Evolutionary conservation across 83 land plant genomes (phyloP), one percentile per base, ranked within the genome.

Genomic region (Thuja plicata): DNA sequence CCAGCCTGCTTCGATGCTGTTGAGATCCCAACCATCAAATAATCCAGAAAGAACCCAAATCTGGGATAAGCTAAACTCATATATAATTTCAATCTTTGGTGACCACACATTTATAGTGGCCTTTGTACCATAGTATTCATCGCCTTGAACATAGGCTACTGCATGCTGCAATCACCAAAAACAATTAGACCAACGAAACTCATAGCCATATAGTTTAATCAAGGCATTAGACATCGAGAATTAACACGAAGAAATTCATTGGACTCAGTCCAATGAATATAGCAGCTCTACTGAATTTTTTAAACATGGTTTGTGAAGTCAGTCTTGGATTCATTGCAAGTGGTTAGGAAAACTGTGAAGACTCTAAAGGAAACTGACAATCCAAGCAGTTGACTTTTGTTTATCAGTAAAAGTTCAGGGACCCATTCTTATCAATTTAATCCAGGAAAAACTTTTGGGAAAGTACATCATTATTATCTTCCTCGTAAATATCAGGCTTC

Each of bases 1-100:
- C 98, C 98, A 96, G 35, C 98, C 98, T 81, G 98, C 98, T 93
- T 96, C 98, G 48, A 96, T 95, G 96, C 97, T 96, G 88, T 96
- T 96, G 90, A 96, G 95, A 93, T 96, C 98, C 21, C 92, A 92
- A 86, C 96, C 96, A 85, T 94, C 94, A 88, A 96, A 96, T 48
- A 96, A 95, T 10, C 98, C 98, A 10, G 95, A 95, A 1, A 96
- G 94, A 38, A 96, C 87, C 98, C 98, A 96, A 48, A 96, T 93
- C 92, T 96, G 98, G 0, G 98, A 96, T 5, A 96, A 92, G 79
- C 98, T 96, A 89, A 96, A 96, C 91, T 96, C 98, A 87, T 92
- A 92, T n/a, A 87, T 91, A 84, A 81, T 90, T 73, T 95, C 91
- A 24, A 96, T 89, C 40, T 93, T 86, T 9, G 98, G 98, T 60